Evolutionary conservation across 164 flowering plant species (phyloP), one percentile per base, ranked within the genome.

Genomic region (Chloranthus sessilifolius): DNA sequence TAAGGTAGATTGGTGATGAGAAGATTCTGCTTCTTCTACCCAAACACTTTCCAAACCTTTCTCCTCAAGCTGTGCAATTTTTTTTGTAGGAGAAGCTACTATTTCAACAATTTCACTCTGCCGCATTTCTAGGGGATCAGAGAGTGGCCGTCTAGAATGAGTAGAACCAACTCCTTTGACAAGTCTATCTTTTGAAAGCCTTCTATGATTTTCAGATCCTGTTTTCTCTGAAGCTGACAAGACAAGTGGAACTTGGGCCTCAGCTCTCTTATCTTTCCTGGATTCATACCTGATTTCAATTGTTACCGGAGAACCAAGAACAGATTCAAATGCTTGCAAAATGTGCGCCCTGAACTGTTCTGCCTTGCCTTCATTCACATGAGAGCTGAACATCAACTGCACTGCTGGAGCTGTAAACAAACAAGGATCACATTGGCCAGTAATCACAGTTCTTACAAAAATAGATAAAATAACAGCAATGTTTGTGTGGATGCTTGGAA

Each of bases 271-370:
- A 45, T 76, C 74, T 61, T 65, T 75, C 42, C 63, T 61, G 16
- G 75, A 30, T 51, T 82, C 88, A 52, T 68, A 74, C 65, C 83
- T 77, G 26, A 89, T 85, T 68, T 89, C 96, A 43, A 94, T 64
- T 27, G 75, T 80, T 38, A 85, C 75, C 4, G 92, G 78, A 37
- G 86, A 76, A n/a, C 79, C 82, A 52, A 94, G 83, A 63, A 79
- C 79, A 43, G 82, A 67, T 60, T 87, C 95, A 74, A 94, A 94
- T 57, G 97, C 97, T 72, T 82, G 86, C 42, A 87, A 69, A 43
- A 94, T 82, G 39, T 77, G 71, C n/a, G 58, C 72, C 45, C 70
- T 74, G 52, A 70, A 72, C 56, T 79, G 82, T 61, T 94, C 97
- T 23, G 92, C 97, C 63, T 70, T 81, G 8, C 84, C 63, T 66